phyloP scores from a whole-genome alignment of 129 eudicot genomes.

The Lactuca sativa region DNA sequence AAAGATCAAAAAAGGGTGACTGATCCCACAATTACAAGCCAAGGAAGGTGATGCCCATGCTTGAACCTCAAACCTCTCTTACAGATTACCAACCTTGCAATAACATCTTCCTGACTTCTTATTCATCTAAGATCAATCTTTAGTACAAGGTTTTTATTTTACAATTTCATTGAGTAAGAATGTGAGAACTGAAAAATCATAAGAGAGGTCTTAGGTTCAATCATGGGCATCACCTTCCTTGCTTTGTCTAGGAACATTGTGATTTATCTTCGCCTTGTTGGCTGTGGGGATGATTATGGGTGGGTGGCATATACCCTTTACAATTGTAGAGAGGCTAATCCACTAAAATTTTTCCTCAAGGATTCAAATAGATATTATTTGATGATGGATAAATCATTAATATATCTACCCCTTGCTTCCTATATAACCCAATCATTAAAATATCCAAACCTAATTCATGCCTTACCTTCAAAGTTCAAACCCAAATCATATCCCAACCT shows the following conservation, averaged over 20 bases:
- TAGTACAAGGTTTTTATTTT: no score
- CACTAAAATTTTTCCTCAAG: not conserved
- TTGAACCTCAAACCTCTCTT: not conserved
- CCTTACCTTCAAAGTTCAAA: constrained; percentile 4
- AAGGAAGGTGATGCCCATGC: not conserved
- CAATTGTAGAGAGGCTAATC: not conserved
- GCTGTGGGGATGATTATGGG: no score
- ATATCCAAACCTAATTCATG: constrained; percentile 11
- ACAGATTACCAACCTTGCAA: constrained; percentile 3
- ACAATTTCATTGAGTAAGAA: not conserved
- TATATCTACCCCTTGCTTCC: constrained; percentile 11
- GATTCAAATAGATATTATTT: constrained; percentile 6
- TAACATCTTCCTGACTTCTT: not conserved
- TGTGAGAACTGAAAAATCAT: not conserved
- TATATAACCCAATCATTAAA: not conserved
- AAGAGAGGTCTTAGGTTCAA: not conserved
- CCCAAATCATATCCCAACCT: not conserved
- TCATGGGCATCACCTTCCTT: not conserved
- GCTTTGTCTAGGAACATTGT: no score
- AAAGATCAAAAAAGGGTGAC: not conserved
- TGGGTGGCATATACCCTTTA: not conserved
- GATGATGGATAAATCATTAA: not conserved
- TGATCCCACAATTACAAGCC: not conserved
- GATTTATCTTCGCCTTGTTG: no score
- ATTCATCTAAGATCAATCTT: not conserved